Base-by-base conservation (phyloP, 306 rosid genomes). In the Betula pendula region DNA sequence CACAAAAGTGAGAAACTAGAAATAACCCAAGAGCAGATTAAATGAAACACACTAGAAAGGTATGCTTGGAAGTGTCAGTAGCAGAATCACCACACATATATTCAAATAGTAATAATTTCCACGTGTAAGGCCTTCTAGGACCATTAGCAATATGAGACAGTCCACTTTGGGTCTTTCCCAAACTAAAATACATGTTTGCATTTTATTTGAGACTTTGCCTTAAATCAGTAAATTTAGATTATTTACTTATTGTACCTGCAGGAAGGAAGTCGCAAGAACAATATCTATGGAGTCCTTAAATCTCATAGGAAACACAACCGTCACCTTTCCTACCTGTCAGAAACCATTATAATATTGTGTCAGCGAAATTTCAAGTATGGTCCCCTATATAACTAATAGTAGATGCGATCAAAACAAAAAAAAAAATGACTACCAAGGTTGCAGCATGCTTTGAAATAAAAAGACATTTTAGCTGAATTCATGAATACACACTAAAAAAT, bases 231-330 rank as follows among this genome's bases (percentile, higher is more conserved):
- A 59, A 47, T 38, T 15, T 58, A 73, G 50, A 44, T 35, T 22
- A 24, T 38, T 60, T 48, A 51, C 22, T 59, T 51, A 82, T 25
- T 71, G 79, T 83, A 95, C 99, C 99, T 95, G 97, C 82, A 95
- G 84, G 84, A 95, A 92, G 81, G 97, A 95, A 71, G 97, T 95
- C 42, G 99, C 97, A 55, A 92, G 91, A 78, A 89, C 87, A 77
- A 80, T 90, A 84, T 95, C 99, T 81, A 92, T 84, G 48, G 99
- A 90, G 72, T 95, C 97, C 20, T 80, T 89, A 87, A 95, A 92
- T 77, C 99, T 92, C 99, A 95, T 92, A 60, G 99, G 99, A 83
- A 84, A 95, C 78, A 95, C 87, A 84, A 95, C 94, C 5, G 88
- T 90, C 85, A 90, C 93, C 92, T 87, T 95, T 63, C 90, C 99